Conservation (phyloP, 257 asterid species). For the Solanum appendiculatum region DNA sequence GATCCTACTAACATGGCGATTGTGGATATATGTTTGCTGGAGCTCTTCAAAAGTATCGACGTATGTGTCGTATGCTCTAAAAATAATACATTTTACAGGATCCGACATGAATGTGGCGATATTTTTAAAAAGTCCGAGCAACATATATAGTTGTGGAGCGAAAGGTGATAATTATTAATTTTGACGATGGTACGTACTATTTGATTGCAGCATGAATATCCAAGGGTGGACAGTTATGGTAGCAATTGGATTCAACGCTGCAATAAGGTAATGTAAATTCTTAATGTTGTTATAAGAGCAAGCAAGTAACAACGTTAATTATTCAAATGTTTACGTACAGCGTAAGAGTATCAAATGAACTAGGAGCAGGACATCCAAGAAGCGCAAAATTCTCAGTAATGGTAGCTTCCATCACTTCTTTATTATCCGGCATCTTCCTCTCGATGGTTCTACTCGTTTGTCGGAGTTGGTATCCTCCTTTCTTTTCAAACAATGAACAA, state of each 20-base stretch:
- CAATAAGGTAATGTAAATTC: constrained; percentile 21
- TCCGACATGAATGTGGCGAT: too few relatives aligned
- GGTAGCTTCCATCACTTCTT: constrained; percentile 23
- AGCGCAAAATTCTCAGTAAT: constrained; percentile 27
- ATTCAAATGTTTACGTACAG: constrained; percentile 8
- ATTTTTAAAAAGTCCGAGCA: too few relatives aligned
- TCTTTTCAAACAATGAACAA: constrained; percentile 21
- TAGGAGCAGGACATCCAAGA: constrained; percentile 33
- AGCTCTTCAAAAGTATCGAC: too few relatives aligned
- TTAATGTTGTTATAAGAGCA: not conserved
- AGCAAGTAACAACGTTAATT: too few relatives aligned
- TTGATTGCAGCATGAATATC: constrained; percentile 24
- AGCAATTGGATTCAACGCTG: constrained; percentile 34
- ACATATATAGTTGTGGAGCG: too few relatives aligned
- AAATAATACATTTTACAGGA: too few relatives aligned
- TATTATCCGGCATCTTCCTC: constrained; percentile 21
- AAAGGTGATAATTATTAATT: too few relatives aligned
- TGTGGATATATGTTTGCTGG: too few relatives aligned
- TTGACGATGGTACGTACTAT: not conserved
- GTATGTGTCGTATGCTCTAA: too few relatives aligned
- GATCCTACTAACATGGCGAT: too few relatives aligned
- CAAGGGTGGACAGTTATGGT: constrained; percentile 32
- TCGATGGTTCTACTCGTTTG: constrained; percentile 13
- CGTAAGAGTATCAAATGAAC: constrained; percentile 45
- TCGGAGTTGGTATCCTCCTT: constrained; percentile 24